phyloP scores from a whole-genome alignment of 371 early-diverging fungal species.

The Catenaria anguillulae region DNA sequence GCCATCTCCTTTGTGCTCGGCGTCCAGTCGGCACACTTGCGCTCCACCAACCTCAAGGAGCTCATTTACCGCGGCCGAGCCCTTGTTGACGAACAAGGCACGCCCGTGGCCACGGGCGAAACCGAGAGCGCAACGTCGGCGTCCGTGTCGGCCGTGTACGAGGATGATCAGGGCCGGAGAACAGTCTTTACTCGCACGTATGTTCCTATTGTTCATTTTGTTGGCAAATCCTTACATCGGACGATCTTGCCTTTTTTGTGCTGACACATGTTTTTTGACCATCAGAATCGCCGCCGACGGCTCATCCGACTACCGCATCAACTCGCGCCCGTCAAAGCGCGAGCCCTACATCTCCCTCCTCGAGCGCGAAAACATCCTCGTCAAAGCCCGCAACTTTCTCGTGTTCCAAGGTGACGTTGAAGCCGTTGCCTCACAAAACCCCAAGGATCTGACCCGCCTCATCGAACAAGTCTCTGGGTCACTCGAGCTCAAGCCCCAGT shows the following conservation, averaged over 20 bases:
- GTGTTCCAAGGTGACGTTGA: conserved; percentile 99
- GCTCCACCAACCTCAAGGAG: conserved; percentile 73
- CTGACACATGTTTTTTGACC: too few species aligned
- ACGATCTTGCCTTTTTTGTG: too few species aligned
- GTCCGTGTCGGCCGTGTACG: conserved; percentile 65
- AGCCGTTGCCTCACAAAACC: conserved; percentile 87
- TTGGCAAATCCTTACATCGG: too few species aligned
- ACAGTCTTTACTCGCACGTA: too few species aligned
- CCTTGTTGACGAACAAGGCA: conserved; percentile 8
- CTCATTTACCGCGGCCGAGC: conserved; percentile 66
- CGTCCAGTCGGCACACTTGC: conserved; percentile 68
- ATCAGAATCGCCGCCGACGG: conserved; percentile 57
- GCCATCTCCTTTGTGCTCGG: conserved; percentile 97
- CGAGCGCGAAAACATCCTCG: conserved; percentile 77
- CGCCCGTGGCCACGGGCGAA: neutral
- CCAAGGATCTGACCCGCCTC: conserved; percentile 80
- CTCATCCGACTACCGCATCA: conserved; percentile 74
- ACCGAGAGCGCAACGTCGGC: conserved; percentile 19
- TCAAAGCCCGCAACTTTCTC: conserved; percentile 92
- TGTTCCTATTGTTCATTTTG: too few species aligned
- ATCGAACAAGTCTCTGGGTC: conserved; percentile 95
- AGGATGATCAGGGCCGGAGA: too few species aligned
- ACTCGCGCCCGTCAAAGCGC: conserved; percentile 44
- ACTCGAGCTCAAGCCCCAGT: conserved; percentile 69
- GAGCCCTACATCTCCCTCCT: conserved; percentile 56